These are phyloP conservation scores for Arabidopsis hybrid DNA, from an alignment of 441 rosid species.

Conservation along the genomic window DNA sequence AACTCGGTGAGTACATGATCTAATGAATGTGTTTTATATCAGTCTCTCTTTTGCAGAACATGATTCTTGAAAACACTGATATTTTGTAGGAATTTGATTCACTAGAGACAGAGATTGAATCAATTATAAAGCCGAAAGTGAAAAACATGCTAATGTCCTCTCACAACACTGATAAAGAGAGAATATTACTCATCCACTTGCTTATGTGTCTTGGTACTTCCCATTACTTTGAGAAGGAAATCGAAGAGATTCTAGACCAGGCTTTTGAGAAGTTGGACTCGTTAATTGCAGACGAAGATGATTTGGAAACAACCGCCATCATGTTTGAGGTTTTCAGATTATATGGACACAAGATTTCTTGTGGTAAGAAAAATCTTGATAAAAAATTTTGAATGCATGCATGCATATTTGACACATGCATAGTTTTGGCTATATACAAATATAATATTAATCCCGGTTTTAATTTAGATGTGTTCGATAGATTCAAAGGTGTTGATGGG, in stretches of 20 bases:
- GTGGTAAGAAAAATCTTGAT: too few relatives aligned
- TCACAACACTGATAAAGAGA: neutral
- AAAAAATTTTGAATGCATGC: neutral
- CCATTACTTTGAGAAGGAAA: slow-evolving; percentile 10
- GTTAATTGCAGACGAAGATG: neutral
- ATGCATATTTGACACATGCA: neutral
- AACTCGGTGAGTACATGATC: neutral
- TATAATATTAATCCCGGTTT: too few relatives aligned
- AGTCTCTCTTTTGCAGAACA: too few relatives aligned
- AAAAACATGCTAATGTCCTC: neutral
- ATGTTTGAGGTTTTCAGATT: slow-evolving; percentile 6
- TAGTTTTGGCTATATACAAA: neutral
- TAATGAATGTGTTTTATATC: too few relatives aligned
- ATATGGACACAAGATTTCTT: neutral
- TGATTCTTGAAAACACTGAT: neutral
- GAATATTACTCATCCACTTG: neutral
- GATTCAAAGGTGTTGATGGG: slow-evolving; percentile 10
- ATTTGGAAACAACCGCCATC: neutral
- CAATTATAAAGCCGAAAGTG: neutral
- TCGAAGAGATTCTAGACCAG: neutral
- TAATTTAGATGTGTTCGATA: neutral
- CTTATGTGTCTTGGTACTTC: neutral
- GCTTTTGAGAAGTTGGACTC: neutral
- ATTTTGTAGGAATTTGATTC: neutral
- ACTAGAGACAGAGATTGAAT: neutral